Conservation (phyloP, 495 filamentous ascomycete species). For the Penicillium ochrochloron region DNA sequence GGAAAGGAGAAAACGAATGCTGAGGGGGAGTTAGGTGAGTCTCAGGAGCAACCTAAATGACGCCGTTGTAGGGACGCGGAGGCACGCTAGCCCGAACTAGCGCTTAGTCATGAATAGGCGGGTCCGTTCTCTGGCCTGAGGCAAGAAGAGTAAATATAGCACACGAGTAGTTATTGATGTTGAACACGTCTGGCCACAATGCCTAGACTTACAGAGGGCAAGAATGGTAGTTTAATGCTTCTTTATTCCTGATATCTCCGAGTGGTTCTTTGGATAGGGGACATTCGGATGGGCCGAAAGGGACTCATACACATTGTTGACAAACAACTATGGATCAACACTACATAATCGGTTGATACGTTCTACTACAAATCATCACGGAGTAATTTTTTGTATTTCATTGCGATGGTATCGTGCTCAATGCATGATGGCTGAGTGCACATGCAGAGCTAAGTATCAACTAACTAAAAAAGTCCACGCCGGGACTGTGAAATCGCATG, state of each 20-base stretch:
- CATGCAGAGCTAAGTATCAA: constrained; percentile 12
- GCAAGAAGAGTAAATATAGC: not conserved
- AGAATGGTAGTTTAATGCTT: not conserved
- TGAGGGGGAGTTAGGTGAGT: constrained; percentile 22
- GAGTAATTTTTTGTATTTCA: constrained; percentile 1
- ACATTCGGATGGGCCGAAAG: not conserved
- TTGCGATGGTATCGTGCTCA: constrained; percentile 16
- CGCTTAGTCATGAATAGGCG: constrained; percentile 29
- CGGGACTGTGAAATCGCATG: constrained; percentile 14
- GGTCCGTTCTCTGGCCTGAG: not conserved
- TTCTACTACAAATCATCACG: not conserved
- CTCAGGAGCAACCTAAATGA: constrained; percentile 41
- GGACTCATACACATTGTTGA: not conserved
- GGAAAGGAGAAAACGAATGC: constrained; percentile 26
- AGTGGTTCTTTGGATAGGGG: not conserved
- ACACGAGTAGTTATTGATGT: not conserved
- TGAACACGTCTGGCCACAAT: not conserved
- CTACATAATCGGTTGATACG: not conserved
- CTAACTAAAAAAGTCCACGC: constrained; percentile 15
- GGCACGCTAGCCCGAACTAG: constrained; percentile 30
- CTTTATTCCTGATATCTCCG: not conserved
- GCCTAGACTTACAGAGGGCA: not conserved
- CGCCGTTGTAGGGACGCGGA: constrained; percentile 36
- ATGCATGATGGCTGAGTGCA: constrained; percentile 8
- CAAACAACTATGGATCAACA: not conserved